These are phyloP conservation scores for Ophidiomyces ophidiicola DNA, from an alignment of 2,329 filamentous ascomycete genomes.

Conservation along the genomic window DNA sequence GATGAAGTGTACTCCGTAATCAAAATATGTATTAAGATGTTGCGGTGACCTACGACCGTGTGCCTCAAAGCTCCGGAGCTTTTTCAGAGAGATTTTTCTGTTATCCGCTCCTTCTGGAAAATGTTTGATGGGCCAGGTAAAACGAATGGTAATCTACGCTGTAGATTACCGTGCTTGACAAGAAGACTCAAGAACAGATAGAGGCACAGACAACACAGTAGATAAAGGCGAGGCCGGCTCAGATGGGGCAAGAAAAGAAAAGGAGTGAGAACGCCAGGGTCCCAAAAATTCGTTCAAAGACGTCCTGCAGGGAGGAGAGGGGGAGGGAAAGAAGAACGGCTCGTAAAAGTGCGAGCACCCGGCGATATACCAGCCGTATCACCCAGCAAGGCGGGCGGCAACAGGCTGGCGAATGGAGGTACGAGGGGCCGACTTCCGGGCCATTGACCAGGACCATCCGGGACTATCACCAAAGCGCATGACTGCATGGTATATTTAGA, in stretches of 20 bases:
- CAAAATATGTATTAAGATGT: too few species aligned
- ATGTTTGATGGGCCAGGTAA: not conserved
- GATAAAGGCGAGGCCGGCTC: slow-evolving; percentile 9
- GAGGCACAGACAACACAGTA: not conserved
- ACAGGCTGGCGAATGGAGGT: not conserved
- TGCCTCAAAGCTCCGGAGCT: too few species aligned
- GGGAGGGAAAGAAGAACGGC: not conserved
- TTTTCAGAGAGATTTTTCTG: too few species aligned
- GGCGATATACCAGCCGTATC: too few species aligned
- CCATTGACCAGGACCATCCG: not conserved
- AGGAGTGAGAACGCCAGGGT: not conserved
- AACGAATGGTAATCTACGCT: not conserved
- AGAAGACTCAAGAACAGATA: too few species aligned
- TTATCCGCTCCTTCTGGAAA: too few species aligned
- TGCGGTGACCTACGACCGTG: too few species aligned
- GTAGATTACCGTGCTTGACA: too few species aligned
- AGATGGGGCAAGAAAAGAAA: slow-evolving; percentile 4
- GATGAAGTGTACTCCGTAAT: too few species aligned
- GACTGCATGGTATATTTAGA: too few species aligned
- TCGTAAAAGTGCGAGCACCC: not conserved
- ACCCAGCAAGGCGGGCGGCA: slow-evolving; percentile 4
- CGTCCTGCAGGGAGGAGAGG: not conserved
- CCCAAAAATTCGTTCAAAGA: not conserved
- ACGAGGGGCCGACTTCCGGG: not conserved
- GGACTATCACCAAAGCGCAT: too few species aligned